Conservation (phyloP, 805 yeast genomes). For the Yueomyces sinensis region DNA sequence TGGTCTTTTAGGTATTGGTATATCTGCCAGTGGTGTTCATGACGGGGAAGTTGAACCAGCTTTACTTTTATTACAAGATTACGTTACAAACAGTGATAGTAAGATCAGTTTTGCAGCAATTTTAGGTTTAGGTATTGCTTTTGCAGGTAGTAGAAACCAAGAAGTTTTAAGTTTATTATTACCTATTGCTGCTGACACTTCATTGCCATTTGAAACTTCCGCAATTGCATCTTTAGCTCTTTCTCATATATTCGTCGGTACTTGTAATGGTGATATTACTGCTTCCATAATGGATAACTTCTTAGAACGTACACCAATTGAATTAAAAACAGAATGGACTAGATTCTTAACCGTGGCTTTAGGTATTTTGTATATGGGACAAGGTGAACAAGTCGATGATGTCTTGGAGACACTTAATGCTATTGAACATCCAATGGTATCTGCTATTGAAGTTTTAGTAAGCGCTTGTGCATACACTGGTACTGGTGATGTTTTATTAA, state of each 20-base stretch:
- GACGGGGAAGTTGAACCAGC: constrained; percentile 89
- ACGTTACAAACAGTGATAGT: constrained; percentile 50
- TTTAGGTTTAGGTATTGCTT: constrained; percentile 85
- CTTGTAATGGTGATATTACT: constrained; percentile 88
- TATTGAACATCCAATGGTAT: constrained; percentile 86
- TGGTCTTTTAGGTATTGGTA: constrained; percentile 89
- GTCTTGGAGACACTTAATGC: constrained; percentile 90
- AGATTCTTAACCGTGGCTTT: constrained; percentile 85
- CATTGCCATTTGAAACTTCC: constrained; percentile 62
- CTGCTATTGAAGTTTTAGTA: constrained; percentile 78
- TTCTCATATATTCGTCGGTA: constrained; percentile 91
- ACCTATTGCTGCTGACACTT: constrained; percentile 73
- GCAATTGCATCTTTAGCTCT: constrained; percentile 81
- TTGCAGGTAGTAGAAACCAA: constrained; percentile 85
- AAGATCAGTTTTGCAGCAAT: constrained; percentile 69
- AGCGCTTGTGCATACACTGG: constrained; percentile 94
- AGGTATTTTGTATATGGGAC: constrained; percentile 85
- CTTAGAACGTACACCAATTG: constrained; percentile 69
- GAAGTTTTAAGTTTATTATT: constrained; percentile 64
- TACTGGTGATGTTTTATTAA: constrained; percentile 91
- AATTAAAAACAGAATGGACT: constrained; percentile 75
- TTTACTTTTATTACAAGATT: constrained; percentile 71
- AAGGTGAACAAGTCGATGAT: constrained; percentile 87
- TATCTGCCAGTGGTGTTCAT: constrained; percentile 83
- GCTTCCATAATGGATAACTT: constrained; percentile 84